phyloP scores from a whole-genome alignment of 768 basidiomycete genomes.

The Lyophyllum semitale region DNA sequence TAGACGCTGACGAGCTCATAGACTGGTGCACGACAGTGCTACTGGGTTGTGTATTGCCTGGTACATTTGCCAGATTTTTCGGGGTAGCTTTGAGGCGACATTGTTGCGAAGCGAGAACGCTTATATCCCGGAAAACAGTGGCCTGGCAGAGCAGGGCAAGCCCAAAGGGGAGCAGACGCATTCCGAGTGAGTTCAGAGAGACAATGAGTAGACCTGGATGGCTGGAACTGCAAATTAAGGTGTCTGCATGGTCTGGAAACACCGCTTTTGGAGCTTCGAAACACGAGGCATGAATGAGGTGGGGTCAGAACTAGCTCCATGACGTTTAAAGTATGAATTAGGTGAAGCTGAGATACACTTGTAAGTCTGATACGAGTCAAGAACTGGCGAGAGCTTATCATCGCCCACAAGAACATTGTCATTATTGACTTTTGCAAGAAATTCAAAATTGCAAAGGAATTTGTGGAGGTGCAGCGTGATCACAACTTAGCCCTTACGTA shows the following conservation, averaged over 20 bases:
- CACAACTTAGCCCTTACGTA: no score
- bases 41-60: conserved; percentile 3
- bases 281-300: conserved; percentile 17
- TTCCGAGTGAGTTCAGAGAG: conserved; percentile 5
- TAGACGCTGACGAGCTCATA: background rate
- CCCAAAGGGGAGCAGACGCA: conserved; percentile 18
- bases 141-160: conserved; percentile 23
- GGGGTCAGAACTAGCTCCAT: background rate
- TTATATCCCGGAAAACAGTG: conserved; percentile 13
- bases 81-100: conserved; percentile 19
- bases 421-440: no score
- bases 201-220: background rate
- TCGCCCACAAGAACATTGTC: no score
- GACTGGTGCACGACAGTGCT: conserved; percentile 5
- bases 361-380: no score
- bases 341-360: background rate
- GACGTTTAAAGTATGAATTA: background rate
- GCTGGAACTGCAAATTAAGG: background rate
- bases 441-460: no score
- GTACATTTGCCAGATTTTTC: background rate
- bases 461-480: no score
- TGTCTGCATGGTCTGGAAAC: background rate
- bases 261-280: conserved; percentile 11
- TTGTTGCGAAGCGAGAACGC: conserved; percentile 31
- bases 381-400: no score